These are phyloP conservation scores for Plantago major DNA, from an alignment of 257 asterid species.

Conservation along the genomic window DNA sequence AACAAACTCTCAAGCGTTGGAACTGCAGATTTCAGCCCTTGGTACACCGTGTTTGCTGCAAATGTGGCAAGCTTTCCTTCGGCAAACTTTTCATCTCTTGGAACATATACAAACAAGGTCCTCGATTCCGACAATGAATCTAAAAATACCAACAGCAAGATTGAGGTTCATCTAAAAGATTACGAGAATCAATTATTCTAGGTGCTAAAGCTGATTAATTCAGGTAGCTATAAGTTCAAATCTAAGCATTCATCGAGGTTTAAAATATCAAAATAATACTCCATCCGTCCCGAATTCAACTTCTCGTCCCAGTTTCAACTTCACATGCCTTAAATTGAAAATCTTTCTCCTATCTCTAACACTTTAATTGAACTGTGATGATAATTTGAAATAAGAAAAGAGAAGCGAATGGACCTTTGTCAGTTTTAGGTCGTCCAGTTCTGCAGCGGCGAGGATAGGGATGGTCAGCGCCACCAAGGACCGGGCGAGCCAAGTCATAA, in stretches of 20 bases:
- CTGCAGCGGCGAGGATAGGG: constrained; percentile 52
- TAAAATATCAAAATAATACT: too few relatives aligned
- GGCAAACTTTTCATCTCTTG: constrained; percentile 44
- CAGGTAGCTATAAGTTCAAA: too few relatives aligned
- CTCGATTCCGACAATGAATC: constrained; percentile 39
- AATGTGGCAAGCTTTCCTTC: constrained; percentile 31
- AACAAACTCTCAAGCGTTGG: constrained; percentile 17
- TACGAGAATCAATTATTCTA: not conserved
- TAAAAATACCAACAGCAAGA: constrained; percentile 5
- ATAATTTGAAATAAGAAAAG: not conserved
- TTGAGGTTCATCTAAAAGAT: not conserved
- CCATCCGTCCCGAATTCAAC: too few relatives aligned
- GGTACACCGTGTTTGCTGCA: constrained; percentile 22
- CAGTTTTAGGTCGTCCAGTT: constrained; percentile 34
- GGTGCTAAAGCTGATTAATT: too few relatives aligned
- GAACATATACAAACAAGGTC: constrained; percentile 26
- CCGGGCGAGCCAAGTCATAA: constrained; percentile 27
- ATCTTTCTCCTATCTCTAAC: too few relatives aligned
- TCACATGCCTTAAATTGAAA: too few relatives aligned
- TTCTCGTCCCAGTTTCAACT: too few relatives aligned
- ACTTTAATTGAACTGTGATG: too few relatives aligned
- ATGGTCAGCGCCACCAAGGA: constrained; percentile 32
- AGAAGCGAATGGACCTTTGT: constrained; percentile 21
- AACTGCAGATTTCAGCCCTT: constrained; percentile 20
- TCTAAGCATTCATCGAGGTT: too few relatives aligned